Evolutionary conservation across 2,329 filamentous ascomycete genomes (phyloP), one percentile per base, ranked within the genome.

Genomic region (Penicillium expansum): DNA sequence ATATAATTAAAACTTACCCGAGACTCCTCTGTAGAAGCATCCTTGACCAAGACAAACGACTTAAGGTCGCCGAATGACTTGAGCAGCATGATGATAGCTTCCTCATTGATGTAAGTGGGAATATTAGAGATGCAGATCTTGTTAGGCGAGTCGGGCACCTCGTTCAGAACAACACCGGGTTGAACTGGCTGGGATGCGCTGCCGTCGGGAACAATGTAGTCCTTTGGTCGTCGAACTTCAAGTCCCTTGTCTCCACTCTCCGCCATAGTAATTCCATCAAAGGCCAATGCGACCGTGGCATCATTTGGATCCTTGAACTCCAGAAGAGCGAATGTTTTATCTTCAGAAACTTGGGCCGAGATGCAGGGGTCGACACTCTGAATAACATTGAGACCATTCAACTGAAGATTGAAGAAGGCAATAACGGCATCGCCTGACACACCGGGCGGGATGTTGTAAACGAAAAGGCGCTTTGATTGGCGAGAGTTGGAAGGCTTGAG

Each of bases 71-170:
- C 94, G 75, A 99, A 97, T 0, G 92, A 88, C 30, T 89, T 87
- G 7, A 99, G 81, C 20, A 99, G 83, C 77, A 97, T 94, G 39
- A 88, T 89, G 8, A 97, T 90, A 67, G 97, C 92, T 55, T 96
- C 92, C 56, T 97, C 94, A 2, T 86, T 88, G 45, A 99, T 86
- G 73, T 94, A 96, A 0, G 84, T 77, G 0, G 94, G 92, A 55
- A 99, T 89, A 70, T 96, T 95, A 48, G 90, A 86, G 64, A 99
- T 87, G 74, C 91, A 91, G 64, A 99, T 89, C 80, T 99, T 99
- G 80, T 96, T 92, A 18, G 92, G 88, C 3, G 91, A 95, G 71
- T 99, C 94, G 10, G 92, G 86, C 16, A 99, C 94, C 20, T 90
- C 79, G 61, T 83, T 89, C 2, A 91, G 90, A 37, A 97, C 82